These are phyloP conservation scores for Pseudopithomyces chartarum DNA, from an alignment of 2,329 filamentous ascomycete genomes.

Conservation along the genomic window DNA sequence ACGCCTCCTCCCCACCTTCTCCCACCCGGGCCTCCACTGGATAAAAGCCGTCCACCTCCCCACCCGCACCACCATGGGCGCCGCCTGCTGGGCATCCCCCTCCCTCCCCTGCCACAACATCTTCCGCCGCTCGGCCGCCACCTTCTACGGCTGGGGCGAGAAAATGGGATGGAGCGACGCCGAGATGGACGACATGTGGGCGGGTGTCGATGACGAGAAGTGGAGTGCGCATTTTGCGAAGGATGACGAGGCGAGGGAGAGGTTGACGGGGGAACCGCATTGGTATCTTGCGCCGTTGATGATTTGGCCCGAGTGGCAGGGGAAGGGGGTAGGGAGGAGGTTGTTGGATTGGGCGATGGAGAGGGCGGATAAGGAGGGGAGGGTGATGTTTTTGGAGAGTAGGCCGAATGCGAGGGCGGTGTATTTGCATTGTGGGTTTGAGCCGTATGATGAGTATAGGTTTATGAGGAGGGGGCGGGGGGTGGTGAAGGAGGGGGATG, in stretches of 20 bases:
- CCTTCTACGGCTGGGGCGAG: slow-evolving; percentile 26
- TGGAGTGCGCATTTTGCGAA: slow-evolving; percentile 26
- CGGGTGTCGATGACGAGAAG: slow-evolving; percentile 15
- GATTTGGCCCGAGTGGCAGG: slow-evolving; percentile 36
- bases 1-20: slow-evolving; percentile 25
- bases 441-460: slow-evolving; percentile 19
- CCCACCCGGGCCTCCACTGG: slow-evolving; percentile 21
- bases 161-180: slow-evolving; percentile 27
- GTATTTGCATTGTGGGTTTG: slow-evolving; percentile 40
- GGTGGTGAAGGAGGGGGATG: slow-evolving; percentile 4
- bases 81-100: slow-evolving; percentile 35
- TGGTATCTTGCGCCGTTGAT: slow-evolving; percentile 40
- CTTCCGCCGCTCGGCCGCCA: slow-evolving; percentile 24
- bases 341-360: slow-evolving; percentile 37
- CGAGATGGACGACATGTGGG: slow-evolving; percentile 33
- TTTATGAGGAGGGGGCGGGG: slow-evolving; percentile 28
- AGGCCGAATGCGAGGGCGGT: slow-evolving; percentile 27
- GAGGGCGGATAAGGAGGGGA: slow-evolving; percentile 32
- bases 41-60: slow-evolving; percentile 33
- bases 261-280: slow-evolving; percentile 26
- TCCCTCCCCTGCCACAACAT: slow-evolving; percentile 22
- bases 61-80: slow-evolving; percentile 25
- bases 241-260: slow-evolving; percentile 23
- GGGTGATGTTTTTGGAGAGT: slow-evolving; percentile 37
- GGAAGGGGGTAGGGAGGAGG: slow-evolving; percentile 30